Base-by-base conservation (phyloP, 805 yeast genomes). In the Myxozyma neotropica region DNA sequence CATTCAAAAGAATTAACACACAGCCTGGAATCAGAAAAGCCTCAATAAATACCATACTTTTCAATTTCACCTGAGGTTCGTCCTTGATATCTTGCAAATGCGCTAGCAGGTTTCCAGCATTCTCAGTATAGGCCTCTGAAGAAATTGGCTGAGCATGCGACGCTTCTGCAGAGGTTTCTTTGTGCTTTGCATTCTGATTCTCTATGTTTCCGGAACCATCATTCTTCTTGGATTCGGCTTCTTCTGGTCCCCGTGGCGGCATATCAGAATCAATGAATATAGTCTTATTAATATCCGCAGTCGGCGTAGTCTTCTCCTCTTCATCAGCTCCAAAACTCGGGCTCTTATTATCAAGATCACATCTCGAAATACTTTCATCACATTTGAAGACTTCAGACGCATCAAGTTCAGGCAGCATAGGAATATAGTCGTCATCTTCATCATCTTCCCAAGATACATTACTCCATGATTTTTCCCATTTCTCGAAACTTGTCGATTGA, bases 391-490 rank as follows among this genome's bases (percentile, higher is more conserved):
- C 10, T 38, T 38, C 21, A 2, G 17, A n/a, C 8, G 15, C 7
- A 12, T 10, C 54, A 10, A 2, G 17, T 7, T n/a, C 38, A 3
- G 54, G 46, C 4, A 39, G 10, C 39, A 29, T 19, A 1, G 46
- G 45, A 12, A 50, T 40, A 50, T 26, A 39, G n/a, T 17, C 54
- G 17, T 39, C 54, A 21, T 23, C 53, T 12, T 21, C 44, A 17
- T 49, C 53, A n/a, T 49, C 53, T 12, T 23, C 53, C 44, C 53
- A 36, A 10, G 44, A 24, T 3, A 27, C 44, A 15, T 46, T 27
- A 23, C 44, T 21, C 53, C 53, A 49, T 21, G 51, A 33, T 10
- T 19, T 21, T 2, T 47, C 15, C 51, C 51, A 47, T 31, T 47
- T 31, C 3, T 47, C 29, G n/a, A 21, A 33, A 19, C 21, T 23